A percentile compares a stretch with the other conserved stretches of the same genome.
These are phyloP conservation scores for Penicillium soppii DNA, from an alignment of 495 filamentous ascomycete species.

Conservation along the genomic window DNA sequence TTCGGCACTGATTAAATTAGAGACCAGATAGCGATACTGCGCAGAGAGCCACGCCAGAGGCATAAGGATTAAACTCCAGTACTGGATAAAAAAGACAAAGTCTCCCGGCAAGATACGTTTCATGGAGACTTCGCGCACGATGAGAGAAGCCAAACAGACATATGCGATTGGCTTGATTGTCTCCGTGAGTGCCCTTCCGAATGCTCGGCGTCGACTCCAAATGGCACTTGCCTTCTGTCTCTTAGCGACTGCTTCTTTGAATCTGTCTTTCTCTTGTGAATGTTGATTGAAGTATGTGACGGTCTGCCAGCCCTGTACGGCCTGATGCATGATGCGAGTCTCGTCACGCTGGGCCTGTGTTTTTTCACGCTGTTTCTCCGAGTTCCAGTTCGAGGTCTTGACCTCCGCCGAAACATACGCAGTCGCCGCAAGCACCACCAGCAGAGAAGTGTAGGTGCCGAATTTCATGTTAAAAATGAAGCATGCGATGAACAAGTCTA, in stretches of 20 bases:
- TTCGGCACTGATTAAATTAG: conserved; percentile 21
- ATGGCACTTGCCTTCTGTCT: conserved; percentile 2
- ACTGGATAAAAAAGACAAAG: conserved; percentile 21
- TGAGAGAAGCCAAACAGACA: conserved; percentile 7
- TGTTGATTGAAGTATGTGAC: conserved; percentile 71
- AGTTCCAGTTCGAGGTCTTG: conserved; percentile 12
- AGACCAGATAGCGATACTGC: conserved; percentile 17
- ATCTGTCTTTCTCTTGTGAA: conserved; percentile 61
- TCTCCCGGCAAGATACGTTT: conserved; percentile 16
- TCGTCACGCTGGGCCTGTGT: conserved; percentile 9
- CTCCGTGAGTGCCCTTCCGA: conserved; percentile 1
- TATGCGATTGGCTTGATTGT: conserved; percentile 6
- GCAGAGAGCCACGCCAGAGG: conserved; percentile 16
- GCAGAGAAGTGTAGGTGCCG: conserved; percentile 5
- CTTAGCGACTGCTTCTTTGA: conserved; percentile 13
- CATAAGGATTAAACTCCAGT: conserved; percentile 11
- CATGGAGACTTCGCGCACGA: conserved; percentile 8
- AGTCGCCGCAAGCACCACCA: conserved; percentile 8
- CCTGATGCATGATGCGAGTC: conserved; percentile 15
- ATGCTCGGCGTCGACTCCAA: not conserved
- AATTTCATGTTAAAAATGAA: conserved; percentile 12
- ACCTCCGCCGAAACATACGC: conserved; percentile 10
- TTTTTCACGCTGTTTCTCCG: conserved; percentile 1
- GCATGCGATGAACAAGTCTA: conserved; percentile 9
- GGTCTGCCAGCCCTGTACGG: conserved; percentile 56